These are phyloP conservation scores for Acanthamoeba healyi DNA, from an alignment of 208 protist species.

Conservation along the genomic window DNA sequence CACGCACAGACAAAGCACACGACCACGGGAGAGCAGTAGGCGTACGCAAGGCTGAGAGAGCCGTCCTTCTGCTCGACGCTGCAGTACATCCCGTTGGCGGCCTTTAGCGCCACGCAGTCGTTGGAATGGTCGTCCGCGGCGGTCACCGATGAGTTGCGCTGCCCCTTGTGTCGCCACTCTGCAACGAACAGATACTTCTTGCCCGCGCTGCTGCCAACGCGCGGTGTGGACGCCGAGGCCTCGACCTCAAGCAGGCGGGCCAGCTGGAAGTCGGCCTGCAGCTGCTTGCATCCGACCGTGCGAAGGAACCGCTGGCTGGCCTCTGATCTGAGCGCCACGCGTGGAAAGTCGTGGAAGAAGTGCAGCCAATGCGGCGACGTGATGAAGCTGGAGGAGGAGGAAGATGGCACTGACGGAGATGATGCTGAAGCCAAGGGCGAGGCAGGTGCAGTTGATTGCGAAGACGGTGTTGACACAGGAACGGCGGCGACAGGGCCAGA, in stretches of 20 bases:
- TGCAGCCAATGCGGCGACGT: conserved; percentile 19
- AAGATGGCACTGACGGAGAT: background rate
- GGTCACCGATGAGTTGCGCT: background rate
- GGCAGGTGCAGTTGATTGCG: background rate
- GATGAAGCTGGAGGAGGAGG: no score
- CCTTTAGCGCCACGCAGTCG: conserved; percentile 14
- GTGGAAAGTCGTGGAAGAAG: conserved; percentile 22
- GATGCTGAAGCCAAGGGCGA: background rate
- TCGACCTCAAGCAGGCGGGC: background rate
- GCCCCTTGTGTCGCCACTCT: conserved; percentile 52
- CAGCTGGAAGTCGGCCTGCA: background rate
- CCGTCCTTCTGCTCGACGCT: conserved; percentile 58
- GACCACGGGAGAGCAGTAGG: background rate
- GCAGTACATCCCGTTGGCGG: conserved; percentile 6
- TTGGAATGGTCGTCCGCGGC: background rate
- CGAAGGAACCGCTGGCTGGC: conserved; percentile 30
- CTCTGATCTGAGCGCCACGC: conserved; percentile 2
- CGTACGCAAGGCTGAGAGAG: conserved; percentile 46
- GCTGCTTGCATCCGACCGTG: background rate
- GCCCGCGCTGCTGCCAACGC: background rate
- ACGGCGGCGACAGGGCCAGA: background rate
- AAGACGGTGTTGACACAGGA: background rate
- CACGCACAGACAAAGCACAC: background rate
- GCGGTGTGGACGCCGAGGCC: background rate
- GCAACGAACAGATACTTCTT: background rate